A percentile compares a stretch with the other conserved stretches of the same genome.
Evolutionary conservation across 306 rosid genomes (phyloP).

Genomic region (Citrullus colocynthis): DNA sequence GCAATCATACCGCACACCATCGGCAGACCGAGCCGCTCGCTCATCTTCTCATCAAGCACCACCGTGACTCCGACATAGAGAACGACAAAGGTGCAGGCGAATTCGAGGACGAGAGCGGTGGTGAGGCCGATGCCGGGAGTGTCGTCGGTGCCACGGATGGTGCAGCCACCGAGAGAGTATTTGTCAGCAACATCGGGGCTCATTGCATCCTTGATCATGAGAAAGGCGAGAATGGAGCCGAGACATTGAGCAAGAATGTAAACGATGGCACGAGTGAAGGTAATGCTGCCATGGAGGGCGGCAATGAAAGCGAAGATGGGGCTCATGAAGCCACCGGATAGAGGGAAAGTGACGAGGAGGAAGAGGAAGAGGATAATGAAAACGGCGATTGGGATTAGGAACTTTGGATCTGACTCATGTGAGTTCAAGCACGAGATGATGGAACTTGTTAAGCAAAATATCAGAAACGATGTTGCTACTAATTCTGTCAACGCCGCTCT

Average conservation of each 20-base stretch:
- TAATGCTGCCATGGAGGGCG: conserved; percentile 22
- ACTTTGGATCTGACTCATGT: conserved; percentile 28
- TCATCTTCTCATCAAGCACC: conserved; percentile 44
- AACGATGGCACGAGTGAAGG: conserved; percentile 25
- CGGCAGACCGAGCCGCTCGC: conserved; percentile 37
- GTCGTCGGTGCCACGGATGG: conserved; percentile 14
- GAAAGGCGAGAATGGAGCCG: conserved; percentile 46
- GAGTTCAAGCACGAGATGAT: conserved; percentile 65
- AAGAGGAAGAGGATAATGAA: conserved; percentile 52
- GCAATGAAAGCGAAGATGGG: conserved; percentile 54
- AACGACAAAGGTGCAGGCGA: conserved; percentile 54
- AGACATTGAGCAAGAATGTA: conserved; percentile 43
- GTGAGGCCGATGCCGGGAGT: not conserved
- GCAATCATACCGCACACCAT: conserved; percentile 47
- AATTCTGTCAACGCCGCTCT: conserved; percentile 50
- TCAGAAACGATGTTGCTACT: conserved; percentile 38
- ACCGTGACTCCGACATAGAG: conserved; percentile 56
- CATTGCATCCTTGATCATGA: conserved; percentile 37
- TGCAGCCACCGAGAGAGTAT: conserved; percentile 65
- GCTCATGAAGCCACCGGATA: conserved; percentile 67
- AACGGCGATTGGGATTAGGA: conserved; percentile 50
- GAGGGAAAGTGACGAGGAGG: conserved; percentile 52
- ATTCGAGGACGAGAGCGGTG: conserved; percentile 39
- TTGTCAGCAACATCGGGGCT: conserved; percentile 9
- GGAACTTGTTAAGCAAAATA: conserved; percentile 36